A percentile compares a stretch with the other conserved stretches of the same genome.
Evolutionary conservation across 148 eudicot species (phyloP).

Genomic region (Spergularia marina): DNA sequence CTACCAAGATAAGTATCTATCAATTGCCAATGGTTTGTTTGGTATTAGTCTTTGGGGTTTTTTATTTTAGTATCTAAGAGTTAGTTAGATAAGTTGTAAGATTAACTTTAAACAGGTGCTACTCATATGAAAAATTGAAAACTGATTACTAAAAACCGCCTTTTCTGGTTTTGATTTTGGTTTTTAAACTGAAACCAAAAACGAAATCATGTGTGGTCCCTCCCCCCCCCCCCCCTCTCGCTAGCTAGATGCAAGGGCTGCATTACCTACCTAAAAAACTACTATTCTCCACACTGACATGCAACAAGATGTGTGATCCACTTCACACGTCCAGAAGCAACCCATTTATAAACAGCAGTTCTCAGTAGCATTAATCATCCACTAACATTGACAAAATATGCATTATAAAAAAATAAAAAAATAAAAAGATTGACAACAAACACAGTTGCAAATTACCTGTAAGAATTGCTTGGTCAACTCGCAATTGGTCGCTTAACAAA

Average conservation of each 20-base stretch:
- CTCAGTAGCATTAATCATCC: background rate
- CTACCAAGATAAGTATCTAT: no score
- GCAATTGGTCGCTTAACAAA: constrained; percentile 82
- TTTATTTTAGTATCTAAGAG: no score
- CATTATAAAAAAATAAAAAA: background rate
- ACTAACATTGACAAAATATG: background rate
- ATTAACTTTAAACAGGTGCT: no score
- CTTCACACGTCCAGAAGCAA: background rate
- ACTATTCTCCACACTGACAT: background rate
- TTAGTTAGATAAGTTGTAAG: no score
- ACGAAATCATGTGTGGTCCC: no score
- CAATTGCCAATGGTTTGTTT: no score
- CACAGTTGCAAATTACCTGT: constrained; percentile 51
- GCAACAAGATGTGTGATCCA: background rate
- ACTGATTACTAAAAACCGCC: no score
- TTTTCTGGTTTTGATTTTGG: no score
- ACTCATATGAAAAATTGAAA: no score
- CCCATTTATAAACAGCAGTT: background rate
- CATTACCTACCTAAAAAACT: no score
- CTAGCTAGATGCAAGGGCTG: background rate
- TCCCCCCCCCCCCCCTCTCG: background rate
- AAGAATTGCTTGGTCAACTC: constrained; percentile 98
- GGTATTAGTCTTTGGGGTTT: no score
- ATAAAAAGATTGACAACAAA: background rate
- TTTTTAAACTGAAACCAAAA: no score